Percentiles rank a stretch among this genome's conserved stretches.
phyloP scores from a whole-genome alignment of 352 stramenopile genomes.

The Plasmopara viticola region DNA sequence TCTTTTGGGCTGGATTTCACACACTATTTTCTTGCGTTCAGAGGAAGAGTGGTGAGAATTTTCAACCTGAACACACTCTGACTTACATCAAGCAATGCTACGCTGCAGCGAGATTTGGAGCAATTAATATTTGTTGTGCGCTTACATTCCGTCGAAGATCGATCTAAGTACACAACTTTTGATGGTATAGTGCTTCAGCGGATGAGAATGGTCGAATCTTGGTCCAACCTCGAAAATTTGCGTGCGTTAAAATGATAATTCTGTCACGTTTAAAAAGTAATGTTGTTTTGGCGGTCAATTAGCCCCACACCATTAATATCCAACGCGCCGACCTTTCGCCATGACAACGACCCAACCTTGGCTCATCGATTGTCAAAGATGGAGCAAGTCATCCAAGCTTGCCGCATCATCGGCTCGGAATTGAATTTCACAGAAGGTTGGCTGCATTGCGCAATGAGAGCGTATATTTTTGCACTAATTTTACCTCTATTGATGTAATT shows the following conservation, averaged over 20 bases:
- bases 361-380: constrained; percentile 56
- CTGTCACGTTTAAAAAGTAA: not conserved
- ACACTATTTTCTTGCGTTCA: not conserved
- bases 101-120: constrained; percentile 55
- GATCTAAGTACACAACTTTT: not conserved
- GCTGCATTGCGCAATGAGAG: not conserved
- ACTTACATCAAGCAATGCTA: constrained; percentile 87
- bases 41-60: constrained; percentile 54
- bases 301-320: constrained; percentile 5
- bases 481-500: not conserved
- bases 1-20: not conserved
- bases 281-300: not conserved
- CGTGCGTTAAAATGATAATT: constrained; percentile 21
- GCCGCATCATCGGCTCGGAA: constrained; percentile 72
- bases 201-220: constrained; percentile 79
- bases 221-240: constrained; percentile 62
- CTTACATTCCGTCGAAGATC: not conserved
- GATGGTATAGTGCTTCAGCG: constrained; percentile 47
- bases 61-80: constrained; percentile 72
- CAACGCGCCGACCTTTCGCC: constrained; percentile 3
- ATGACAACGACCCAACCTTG: constrained; percentile 34
- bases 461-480: not conserved
- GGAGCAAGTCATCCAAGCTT: constrained; percentile 77
- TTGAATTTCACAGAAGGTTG: constrained; percentile 68
- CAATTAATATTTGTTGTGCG: not conserved